Conservation (phyloP, 148 eudicot species). For the Limonium bicolor region DNA sequence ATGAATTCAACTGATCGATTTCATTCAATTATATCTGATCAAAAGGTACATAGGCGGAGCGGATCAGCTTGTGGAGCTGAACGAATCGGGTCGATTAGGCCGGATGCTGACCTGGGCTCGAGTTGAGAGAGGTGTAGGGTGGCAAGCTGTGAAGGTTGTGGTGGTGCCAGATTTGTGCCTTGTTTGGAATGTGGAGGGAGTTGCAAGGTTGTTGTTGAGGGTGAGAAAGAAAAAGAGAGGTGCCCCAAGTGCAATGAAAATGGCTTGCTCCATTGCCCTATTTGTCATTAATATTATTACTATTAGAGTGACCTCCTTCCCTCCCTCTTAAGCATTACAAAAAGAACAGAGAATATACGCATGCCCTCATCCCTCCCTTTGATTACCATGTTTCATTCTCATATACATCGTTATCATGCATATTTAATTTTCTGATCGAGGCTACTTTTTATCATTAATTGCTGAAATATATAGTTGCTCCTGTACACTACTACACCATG, state of each 20-base stretch:
- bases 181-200: conserved; percentile 88
- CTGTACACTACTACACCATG: no score
- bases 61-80: conserved; percentile 68
- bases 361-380: no score
- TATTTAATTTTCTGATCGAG: no score
- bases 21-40: conserved; percentile 5
- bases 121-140: conserved; percentile 70
- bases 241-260: conserved; percentile 81
- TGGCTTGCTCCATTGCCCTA: conserved; percentile 77
- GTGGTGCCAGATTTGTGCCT: conserved; percentile 87
- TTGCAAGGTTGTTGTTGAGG: conserved; percentile 48
- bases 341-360: no score
- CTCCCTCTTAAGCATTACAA: no score
- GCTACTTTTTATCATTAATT: no score
- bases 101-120: conserved; percentile 47
- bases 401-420: no score
- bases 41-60: conserved; percentile 69
- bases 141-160: conserved; percentile 73
- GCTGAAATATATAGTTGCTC: no score
- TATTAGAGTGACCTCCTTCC: no score
- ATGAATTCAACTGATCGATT: background rate
- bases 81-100: conserved; percentile 64
- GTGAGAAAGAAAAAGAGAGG: conserved; percentile 32
- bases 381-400: no score
- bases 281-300: conserved; percentile 19